Evolutionary conservation across 805 yeast species (phyloP).

Genomic region (Candida ulmi): DNA sequence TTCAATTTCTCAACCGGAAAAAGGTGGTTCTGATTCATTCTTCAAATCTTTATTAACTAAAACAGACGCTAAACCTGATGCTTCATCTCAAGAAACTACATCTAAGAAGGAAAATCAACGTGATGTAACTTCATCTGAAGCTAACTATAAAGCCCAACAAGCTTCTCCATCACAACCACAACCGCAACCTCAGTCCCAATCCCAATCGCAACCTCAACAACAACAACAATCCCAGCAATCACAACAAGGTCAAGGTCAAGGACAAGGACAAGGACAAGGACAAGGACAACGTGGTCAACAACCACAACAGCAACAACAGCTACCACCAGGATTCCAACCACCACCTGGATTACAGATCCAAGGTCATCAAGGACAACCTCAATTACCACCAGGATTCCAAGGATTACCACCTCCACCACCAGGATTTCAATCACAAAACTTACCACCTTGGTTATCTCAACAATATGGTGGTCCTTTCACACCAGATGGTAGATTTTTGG

Average conservation of each 20-base stretch:
- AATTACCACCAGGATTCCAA: conserved; percentile 17
- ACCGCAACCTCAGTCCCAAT: conserved; percentile 7
- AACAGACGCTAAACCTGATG: conserved; percentile 8
- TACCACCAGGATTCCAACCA: conserved; percentile 17
- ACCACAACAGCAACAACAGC: not conserved
- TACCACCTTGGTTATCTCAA: conserved; percentile 12
- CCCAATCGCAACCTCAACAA: not conserved
- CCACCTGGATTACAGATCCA: conserved; percentile 14
- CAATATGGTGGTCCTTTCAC: conserved; percentile 14
- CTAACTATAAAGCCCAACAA: no score
- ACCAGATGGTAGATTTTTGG: conserved; percentile 10
- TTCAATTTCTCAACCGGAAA: conserved; percentile 19
- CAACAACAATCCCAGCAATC: conserved; percentile 3
- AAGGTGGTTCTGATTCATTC: conserved; percentile 18
- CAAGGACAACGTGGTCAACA: no score
- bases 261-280: conserved; percentile 1
- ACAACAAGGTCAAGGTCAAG: conserved; percentile 3
- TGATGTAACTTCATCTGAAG: conserved; percentile 1
- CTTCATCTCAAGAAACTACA: not conserved
- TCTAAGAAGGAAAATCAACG: not conserved
- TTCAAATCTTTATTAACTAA: conserved; percentile 20
- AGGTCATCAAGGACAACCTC: no score
- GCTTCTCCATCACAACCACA: conserved; percentile 4
- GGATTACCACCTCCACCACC: conserved; percentile 15
- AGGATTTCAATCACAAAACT: conserved; percentile 12